Conservation (phyloP, 2,329 filamentous ascomycete species). For the Fusarium oxysporum region DNA sequence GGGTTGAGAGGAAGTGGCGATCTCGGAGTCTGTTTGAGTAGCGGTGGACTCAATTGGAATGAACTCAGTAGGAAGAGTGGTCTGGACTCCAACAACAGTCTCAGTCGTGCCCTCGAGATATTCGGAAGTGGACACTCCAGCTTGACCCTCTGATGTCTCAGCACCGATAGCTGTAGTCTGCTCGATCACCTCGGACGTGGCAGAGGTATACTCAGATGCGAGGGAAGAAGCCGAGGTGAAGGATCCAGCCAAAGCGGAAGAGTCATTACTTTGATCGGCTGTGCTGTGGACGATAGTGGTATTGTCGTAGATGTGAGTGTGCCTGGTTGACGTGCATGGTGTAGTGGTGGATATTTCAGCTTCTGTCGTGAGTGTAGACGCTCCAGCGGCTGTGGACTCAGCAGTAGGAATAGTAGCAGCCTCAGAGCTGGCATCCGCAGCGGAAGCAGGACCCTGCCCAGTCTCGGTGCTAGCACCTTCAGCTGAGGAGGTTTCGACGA, state of each 20-base stretch:
- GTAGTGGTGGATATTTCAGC: slow-evolving; percentile 16
- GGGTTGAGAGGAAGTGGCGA: not conserved
- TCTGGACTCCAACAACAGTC: not conserved
- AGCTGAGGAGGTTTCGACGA: not conserved
- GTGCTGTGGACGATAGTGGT: slow-evolving; percentile 28
- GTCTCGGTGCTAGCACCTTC: slow-evolving; percentile 4
- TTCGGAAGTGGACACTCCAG: not conserved
- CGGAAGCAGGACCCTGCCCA: slow-evolving; percentile 3
- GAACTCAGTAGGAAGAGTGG: slow-evolving; percentile 3
- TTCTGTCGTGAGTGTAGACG: not conserved
- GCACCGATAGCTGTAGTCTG: not conserved
- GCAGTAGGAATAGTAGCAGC: not conserved
- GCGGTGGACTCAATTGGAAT: not conserved
- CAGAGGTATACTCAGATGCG: not conserved
- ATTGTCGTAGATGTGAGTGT: slow-evolving; percentile 34
- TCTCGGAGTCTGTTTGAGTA: not conserved
- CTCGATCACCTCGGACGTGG: not conserved
- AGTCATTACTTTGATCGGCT: slow-evolving; percentile 1
- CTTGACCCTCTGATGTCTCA: slow-evolving; percentile 2
- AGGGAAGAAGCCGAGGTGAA: slow-evolving; percentile 10
- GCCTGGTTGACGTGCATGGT: slow-evolving; percentile 8
- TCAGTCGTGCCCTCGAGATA: not conserved
- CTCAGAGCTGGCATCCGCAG: not conserved
- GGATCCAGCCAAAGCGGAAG: slow-evolving; percentile 16
- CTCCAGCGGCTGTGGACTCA: not conserved